A percentile compares a stretch with the other conserved stretches of the same genome.
phyloP scores from a whole-genome alignment of 164 flowering plant species.

The Platanus orientalis region DNA sequence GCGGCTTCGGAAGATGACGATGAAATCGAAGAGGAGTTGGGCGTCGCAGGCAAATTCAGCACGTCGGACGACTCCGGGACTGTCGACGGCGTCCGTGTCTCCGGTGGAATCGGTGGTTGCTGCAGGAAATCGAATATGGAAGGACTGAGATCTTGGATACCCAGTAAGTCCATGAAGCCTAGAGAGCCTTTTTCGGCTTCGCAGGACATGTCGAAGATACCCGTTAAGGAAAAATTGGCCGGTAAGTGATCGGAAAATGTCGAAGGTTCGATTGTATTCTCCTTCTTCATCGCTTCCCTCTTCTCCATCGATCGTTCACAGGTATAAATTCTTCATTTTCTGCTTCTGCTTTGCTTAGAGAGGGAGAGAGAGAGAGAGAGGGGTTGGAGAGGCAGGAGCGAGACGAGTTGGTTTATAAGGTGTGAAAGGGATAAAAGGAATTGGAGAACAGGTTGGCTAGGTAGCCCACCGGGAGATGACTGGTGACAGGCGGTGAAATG shows the following conservation, averaged over 20 bases:
- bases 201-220: slow-evolving; percentile 33
- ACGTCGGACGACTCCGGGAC: slow-evolving; percentile 49
- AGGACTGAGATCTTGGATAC: slow-evolving; percentile 34
- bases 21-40: slow-evolving; percentile 69
- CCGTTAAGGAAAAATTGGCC: slow-evolving; percentile 15
- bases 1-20: slow-evolving; percentile 62
- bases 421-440: slow-evolving; percentile 19
- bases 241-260: slow-evolving; percentile 33
- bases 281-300: slow-evolving; percentile 17
- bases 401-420: slow-evolving; percentile 8
- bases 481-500: slow-evolving; percentile 31
- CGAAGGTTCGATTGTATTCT: slow-evolving; percentile 16
- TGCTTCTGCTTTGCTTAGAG: not conserved
- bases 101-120: slow-evolving; percentile 1
- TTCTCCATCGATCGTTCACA: slow-evolving; percentile 22
- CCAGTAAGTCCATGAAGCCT: slow-evolving; percentile 56
- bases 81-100: too few relatives aligned
- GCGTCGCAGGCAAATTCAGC: slow-evolving; percentile 60
- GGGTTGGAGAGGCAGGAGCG: not conserved
- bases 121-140: slow-evolving; percentile 40
- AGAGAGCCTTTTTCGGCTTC: slow-evolving; percentile 16
- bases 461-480: slow-evolving; percentile 29
- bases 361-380: not conserved
- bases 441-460: slow-evolving; percentile 8
- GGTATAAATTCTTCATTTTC: too few relatives aligned